These are phyloP conservation scores for Amanita molliuscula DNA, from an alignment of 768 basidiomycete genomes.

Conservation along the genomic window DNA sequence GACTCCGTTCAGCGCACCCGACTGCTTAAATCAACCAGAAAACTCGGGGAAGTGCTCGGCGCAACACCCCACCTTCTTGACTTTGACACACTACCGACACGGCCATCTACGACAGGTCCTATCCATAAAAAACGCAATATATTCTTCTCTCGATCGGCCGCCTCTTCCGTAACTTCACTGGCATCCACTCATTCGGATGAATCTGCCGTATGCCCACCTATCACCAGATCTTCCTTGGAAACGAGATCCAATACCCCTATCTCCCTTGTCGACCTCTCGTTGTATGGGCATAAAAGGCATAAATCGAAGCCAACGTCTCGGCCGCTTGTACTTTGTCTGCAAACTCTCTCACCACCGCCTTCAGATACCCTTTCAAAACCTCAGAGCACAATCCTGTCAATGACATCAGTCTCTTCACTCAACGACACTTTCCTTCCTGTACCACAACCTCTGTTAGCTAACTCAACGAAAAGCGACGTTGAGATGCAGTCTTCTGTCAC, in stretches of 20 bases:
- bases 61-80: slow-evolving; percentile 27
- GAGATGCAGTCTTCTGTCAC: not conserved
- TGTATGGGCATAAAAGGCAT: not conserved
- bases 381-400: not conserved
- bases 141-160: not conserved
- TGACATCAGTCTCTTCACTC: not conserved
- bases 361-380: not conserved
- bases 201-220: not conserved
- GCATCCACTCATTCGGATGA: not conserved
- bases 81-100: slow-evolving; percentile 7
- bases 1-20: slow-evolving; percentile 34
- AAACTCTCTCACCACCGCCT: not conserved
- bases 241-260: not conserved
- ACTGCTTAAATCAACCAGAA: slow-evolving; percentile 48
- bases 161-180: not conserved
- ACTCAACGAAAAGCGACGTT: not conserved
- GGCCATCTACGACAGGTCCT: not conserved
- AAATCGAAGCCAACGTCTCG: not conserved
- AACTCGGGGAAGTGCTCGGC: slow-evolving; percentile 46
- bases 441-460: not conserved
- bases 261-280: not conserved
- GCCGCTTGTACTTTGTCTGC: not conserved
- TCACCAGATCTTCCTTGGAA: not conserved
- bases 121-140: not conserved
- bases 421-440: not conserved